Evolutionary conservation across 768 basidiomycete species (phyloP).

Genomic region (Pleurotus eryngii): DNA sequence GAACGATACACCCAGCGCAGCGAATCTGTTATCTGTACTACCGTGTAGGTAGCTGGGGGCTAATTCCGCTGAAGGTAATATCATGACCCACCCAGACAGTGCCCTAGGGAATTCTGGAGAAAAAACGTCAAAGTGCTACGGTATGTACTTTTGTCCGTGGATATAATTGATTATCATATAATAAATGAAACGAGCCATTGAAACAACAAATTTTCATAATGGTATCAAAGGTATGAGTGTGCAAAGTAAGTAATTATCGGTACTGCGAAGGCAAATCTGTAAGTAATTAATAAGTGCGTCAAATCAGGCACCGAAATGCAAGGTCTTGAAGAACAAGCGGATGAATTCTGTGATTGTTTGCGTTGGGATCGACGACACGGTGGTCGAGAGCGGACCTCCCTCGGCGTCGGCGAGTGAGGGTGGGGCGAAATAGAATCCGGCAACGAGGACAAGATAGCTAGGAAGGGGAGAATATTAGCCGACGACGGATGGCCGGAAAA

Average conservation of each 20-base stretch:
- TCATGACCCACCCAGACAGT: no score
- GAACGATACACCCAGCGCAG: no score
- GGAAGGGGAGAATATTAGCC: constrained; percentile 9
- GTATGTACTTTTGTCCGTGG: no score
- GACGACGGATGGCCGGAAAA: not conserved
- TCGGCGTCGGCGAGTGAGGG: constrained; percentile 35
- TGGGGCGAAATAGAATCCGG: constrained; percentile 95
- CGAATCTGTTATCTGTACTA: no score
- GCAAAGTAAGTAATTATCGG: not conserved
- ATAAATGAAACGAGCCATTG: not conserved
- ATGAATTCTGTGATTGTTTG: constrained; percentile 36
- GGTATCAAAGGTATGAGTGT: not conserved
- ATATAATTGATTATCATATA: constrained; percentile 5
- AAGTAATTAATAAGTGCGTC: not conserved
- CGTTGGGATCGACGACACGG: constrained; percentile 31
- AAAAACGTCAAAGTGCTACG: no score
- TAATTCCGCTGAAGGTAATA: no score
- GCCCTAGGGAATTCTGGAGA: no score
- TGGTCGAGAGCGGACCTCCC: constrained; percentile 23
- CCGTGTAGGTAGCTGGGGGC: no score
- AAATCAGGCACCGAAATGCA: constrained; percentile 16
- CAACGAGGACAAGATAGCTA: constrained; percentile 87
- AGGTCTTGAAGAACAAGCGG: constrained; percentile 29
- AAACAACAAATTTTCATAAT: not conserved
- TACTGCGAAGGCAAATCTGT: not conserved